These are phyloP conservation scores for Deuterostichococcus epilithicus DNA, from an alignment of 139 green algal species.

Conservation along the genomic window DNA sequence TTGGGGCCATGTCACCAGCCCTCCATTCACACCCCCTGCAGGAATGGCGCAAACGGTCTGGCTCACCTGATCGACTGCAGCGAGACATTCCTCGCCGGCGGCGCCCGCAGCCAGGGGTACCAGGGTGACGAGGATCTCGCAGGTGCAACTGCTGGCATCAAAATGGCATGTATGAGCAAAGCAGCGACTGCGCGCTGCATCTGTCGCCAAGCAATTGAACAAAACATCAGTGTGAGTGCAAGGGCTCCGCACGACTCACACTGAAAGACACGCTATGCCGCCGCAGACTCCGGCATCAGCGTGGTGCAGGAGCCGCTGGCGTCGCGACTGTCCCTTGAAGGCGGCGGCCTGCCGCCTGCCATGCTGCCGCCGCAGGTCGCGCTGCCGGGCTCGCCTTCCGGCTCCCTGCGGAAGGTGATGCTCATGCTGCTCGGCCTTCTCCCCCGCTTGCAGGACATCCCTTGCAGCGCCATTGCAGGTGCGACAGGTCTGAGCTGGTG, in stretches of 20 bases:
- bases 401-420: neutral
- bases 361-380: no score
- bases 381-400: neutral
- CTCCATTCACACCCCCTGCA: neutral
- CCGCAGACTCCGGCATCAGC: neutral
- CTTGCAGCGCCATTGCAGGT: no score
- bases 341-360: neutral
- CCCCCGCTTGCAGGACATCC: no score
- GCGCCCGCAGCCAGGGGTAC: neutral
- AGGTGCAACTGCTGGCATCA: neutral
- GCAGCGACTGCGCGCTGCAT: no score
- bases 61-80: conserved; percentile 24
- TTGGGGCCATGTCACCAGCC: neutral
- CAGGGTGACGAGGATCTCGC: neutral
- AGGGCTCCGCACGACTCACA: neutral
- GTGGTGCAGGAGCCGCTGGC: neutral
- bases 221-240: no score
- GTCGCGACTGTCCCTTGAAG: neutral
- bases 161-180: no score
- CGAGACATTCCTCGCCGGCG: conserved; percentile 16
- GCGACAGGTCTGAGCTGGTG: no score
- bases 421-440: no score
- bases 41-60: conserved; percentile 18
- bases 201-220: no score
- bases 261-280: neutral